A percentile compares a stretch with the other conserved stretches of the same genome.
phyloP scores from a whole-genome alignment of 1,284 basidiomycete genomes.

The Trametes sp. region DNA sequence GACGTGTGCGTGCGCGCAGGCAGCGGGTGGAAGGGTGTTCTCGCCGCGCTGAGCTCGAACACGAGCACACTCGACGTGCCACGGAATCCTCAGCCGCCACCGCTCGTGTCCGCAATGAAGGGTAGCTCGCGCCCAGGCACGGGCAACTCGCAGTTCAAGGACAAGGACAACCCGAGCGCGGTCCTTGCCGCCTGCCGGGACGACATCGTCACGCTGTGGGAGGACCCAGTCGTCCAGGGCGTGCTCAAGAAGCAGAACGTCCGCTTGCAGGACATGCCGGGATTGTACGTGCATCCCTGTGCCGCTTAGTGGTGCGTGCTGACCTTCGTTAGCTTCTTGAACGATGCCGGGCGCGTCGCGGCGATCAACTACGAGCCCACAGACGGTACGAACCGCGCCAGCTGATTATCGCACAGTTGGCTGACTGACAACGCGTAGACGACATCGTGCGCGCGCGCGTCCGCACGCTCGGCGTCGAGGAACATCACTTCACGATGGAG shows the following conservation, averaged over 20 bases:
- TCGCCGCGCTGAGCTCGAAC: slow-evolving; percentile 33
- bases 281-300: slow-evolving; percentile 56
- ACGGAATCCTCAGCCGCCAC: slow-evolving; percentile 12
- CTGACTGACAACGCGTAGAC: slow-evolving; percentile 39
- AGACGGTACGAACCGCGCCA: slow-evolving; percentile 45
- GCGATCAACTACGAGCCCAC: slow-evolving; percentile 57
- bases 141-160: slow-evolving; percentile 20
- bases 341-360: slow-evolving; percentile 66
- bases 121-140: slow-evolving; percentile 31
- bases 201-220: slow-evolving; percentile 62
- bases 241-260: slow-evolving; percentile 56
- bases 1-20: slow-evolving; percentile 66
- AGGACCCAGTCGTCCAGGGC: slow-evolving; percentile 56
- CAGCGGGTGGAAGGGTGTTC: slow-evolving; percentile 59
- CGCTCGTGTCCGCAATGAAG: slow-evolving; percentile 26
- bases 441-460: slow-evolving; percentile 70
- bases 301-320: not conserved
- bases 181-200: slow-evolving; percentile 41
- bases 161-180: slow-evolving; percentile 36
- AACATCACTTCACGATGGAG: slow-evolving; percentile 66
- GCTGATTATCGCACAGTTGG: not conserved
- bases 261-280: slow-evolving; percentile 61
- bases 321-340: slow-evolving; percentile 55
- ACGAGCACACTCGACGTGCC: slow-evolving; percentile 23
- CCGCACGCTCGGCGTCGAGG: slow-evolving; percentile 69